Conservation (phyloP, 495 filamentous ascomycete genomes). For the Neurospora sp. region DNA sequence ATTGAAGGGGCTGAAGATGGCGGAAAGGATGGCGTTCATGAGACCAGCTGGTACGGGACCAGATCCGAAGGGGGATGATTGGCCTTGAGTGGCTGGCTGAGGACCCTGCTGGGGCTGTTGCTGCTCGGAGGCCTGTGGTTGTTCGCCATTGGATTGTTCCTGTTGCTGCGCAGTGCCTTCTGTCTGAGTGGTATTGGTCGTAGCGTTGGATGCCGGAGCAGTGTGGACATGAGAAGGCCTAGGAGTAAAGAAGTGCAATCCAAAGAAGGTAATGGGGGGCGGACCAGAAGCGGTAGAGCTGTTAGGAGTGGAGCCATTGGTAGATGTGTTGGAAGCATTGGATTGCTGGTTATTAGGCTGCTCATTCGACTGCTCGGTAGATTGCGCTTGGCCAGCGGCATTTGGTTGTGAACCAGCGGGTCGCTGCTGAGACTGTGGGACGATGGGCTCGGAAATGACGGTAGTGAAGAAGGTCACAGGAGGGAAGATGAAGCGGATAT, state of each 20-base stretch:
- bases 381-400: neutral
- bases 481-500: conserved; percentile 6
- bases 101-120: neutral
- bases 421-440: neutral
- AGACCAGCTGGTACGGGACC: neutral
- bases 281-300: neutral
- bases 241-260: conserved; percentile 6
- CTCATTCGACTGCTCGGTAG: neutral
- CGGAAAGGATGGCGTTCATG: conserved; percentile 22
- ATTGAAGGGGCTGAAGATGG: conserved; percentile 44
- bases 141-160: neutral
- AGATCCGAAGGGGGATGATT: neutral
- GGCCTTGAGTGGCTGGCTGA: neutral
- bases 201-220: neutral
- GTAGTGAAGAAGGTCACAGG: conserved; percentile 9
- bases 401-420: neutral
- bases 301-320: neutral
- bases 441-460: neutral
- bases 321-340: neutral
- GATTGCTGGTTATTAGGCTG: neutral
- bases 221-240: neutral
- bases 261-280: neutral
- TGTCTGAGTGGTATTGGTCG: neutral
- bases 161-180: neutral
- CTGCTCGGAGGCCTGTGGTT: neutral